Evolutionary conservation across 768 basidiomycete species (phyloP).

Genomic region (Neoboletus brunneissimus): DNA sequence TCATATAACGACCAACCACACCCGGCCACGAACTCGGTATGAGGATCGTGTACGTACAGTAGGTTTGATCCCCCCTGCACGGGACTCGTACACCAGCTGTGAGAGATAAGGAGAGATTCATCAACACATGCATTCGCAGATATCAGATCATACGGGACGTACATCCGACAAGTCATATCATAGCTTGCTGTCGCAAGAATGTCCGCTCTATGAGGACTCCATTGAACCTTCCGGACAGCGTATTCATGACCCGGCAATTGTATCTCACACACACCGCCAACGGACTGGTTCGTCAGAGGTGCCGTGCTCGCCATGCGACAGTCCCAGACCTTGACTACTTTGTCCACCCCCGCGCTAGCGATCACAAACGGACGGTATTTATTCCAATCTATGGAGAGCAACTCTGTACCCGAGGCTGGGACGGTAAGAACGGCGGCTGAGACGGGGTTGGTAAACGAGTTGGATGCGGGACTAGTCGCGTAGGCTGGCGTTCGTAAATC

Average conservation of each 20-base stretch:
- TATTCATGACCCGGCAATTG: slow-evolving; percentile 85
- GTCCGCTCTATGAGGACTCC: slow-evolving; percentile 78
- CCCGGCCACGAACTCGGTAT: slow-evolving; percentile 94
- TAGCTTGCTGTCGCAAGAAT: slow-evolving; percentile 74
- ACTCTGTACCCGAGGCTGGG: slow-evolving; percentile 74
- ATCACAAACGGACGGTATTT: slow-evolving; percentile 80
- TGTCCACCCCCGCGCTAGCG: slow-evolving; percentile 80
- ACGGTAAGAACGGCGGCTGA: slow-evolving; percentile 72
- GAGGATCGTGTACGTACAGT: slow-evolving; percentile 74
- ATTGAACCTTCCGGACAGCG: slow-evolving; percentile 84
- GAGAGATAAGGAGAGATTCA: neutral
- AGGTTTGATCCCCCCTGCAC: slow-evolving; percentile 47
- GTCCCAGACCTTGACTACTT: slow-evolving; percentile 76
- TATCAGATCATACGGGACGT: slow-evolving; percentile 33
- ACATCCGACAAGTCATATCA: slow-evolving; percentile 96
- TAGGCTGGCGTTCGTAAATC: slow-evolving; percentile 70
- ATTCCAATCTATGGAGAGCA: slow-evolving; percentile 88
- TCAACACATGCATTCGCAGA: neutral
- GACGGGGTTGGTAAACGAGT: slow-evolving; percentile 63
- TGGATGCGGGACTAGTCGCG: slow-evolving; percentile 45
- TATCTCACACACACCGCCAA: slow-evolving; percentile 70
- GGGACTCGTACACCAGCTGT: slow-evolving; percentile 74
- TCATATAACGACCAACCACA: slow-evolving; percentile 92
- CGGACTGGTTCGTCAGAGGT: slow-evolving; percentile 44
- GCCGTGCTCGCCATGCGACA: slow-evolving; percentile 75